Evolutionary conservation across 768 basidiomycete genomes (phyloP).

Genomic region (Leccinum subtestaceum): DNA sequence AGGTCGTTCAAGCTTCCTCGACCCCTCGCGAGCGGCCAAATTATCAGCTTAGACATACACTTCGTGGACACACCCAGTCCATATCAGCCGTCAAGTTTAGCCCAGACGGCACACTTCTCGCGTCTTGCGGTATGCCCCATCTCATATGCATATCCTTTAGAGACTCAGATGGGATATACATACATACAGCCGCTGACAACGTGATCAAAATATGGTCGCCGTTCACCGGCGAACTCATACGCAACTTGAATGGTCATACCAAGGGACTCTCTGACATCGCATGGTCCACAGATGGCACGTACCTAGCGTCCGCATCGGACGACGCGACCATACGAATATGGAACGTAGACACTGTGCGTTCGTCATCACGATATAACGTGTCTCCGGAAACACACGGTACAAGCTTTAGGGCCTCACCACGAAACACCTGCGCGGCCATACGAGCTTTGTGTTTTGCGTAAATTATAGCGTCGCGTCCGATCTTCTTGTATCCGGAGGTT

Average conservation of each 20-base stretch:
- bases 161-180: not conserved
- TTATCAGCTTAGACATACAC: conserved; percentile 63
- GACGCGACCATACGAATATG: conserved; percentile 88
- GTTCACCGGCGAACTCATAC: conserved; percentile 71
- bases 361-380: conserved; percentile 4
- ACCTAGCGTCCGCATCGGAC: conserved; percentile 89
- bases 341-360: conserved; percentile 75
- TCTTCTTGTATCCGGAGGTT: conserved; percentile 86
- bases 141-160: not conserved
- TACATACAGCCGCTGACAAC: conserved; percentile 67
- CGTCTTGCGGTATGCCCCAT: conserved; percentile 73
- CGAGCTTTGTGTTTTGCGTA: conserved; percentile 87
- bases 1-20: conserved; percentile 38
- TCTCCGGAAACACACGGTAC: not conserved
- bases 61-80: conserved; percentile 76
- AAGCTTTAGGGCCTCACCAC: conserved; percentile 59
- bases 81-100: conserved; percentile 92
- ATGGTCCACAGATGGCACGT: conserved; percentile 81
- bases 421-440: conserved; percentile 76
- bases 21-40: conserved; percentile 47
- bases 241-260: conserved; percentile 72
- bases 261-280: conserved; percentile 86
- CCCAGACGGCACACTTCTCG: conserved; percentile 79
- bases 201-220: conserved; percentile 82
- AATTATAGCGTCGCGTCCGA: conserved; percentile 89